phyloP scores from a whole-genome alignment of 2,329 filamentous ascomycete genomes.

The Colletotrichum sp. region DNA sequence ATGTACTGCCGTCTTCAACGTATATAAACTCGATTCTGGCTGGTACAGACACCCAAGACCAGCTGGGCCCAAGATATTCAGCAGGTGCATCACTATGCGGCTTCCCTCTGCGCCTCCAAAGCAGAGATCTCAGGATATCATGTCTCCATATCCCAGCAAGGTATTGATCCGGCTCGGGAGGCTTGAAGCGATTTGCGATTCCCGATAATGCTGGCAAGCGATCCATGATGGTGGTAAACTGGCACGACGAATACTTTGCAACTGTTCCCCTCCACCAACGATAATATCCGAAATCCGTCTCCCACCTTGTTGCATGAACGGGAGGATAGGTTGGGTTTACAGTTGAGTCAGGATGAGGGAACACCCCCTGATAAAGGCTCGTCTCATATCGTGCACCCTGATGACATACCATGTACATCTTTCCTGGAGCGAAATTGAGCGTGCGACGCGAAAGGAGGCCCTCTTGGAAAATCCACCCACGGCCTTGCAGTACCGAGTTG shows the following conservation, averaged over 20 bases:
- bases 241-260: background rate
- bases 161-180: background rate
- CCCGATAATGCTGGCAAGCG: background rate
- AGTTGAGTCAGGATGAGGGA: background rate
- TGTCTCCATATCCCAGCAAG: background rate
- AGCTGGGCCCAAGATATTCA: background rate
- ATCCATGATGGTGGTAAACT: background rate
- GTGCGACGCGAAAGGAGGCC: background rate
- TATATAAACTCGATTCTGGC: background rate
- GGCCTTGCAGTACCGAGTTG: background rate
- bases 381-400: background rate
- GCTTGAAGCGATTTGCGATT: background rate
- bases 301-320: background rate
- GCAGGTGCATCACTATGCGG: background rate
- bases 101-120: background rate
- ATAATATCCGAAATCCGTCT: background rate
- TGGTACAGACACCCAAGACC: background rate
- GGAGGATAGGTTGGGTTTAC: background rate
- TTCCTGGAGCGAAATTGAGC: background rate
- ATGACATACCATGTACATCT: background rate
- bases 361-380: background rate
- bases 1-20: background rate
- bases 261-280: background rate
- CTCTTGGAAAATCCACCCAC: background rate
- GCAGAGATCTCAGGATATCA: background rate